These are phyloP conservation scores for Dysphania ambrosioides DNA, from an alignment of 148 eudicot species.

Conservation along the genomic window DNA sequence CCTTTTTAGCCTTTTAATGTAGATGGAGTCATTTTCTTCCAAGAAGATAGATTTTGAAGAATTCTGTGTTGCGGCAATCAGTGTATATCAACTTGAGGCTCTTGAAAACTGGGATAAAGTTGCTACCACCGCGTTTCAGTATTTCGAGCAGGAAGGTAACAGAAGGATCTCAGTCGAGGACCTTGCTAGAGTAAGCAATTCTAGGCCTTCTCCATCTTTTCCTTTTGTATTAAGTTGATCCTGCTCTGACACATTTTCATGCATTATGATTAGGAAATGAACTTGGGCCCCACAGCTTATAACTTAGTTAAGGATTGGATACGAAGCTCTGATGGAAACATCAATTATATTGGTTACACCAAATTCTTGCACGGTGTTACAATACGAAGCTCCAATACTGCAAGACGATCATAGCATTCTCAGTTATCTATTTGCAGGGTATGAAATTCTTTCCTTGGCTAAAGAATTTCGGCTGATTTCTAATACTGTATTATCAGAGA, in stretches of 20 bases:
- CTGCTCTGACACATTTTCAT: slow-evolving; percentile 11
- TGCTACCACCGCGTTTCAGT: slow-evolving; percentile 54
- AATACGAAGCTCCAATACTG: slow-evolving; percentile 48
- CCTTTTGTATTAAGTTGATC: not conserved
- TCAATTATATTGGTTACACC: slow-evolving; percentile 82
- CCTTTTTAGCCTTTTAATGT: slow-evolving; percentile 11
- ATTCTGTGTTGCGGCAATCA: slow-evolving; percentile 82
- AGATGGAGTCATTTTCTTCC: slow-evolving; percentile 76
- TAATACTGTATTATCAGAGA: slow-evolving; percentile 15
- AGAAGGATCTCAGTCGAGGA: slow-evolving; percentile 59
- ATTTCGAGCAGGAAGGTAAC: slow-evolving; percentile 83
- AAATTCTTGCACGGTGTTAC: slow-evolving; percentile 96
- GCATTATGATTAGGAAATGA: slow-evolving; percentile 58
- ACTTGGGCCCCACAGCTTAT: slow-evolving; percentile 56
- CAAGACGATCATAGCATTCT: slow-evolving; percentile 53
- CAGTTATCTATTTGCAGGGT: not conserved
- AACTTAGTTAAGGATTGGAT: slow-evolving; percentile 88
- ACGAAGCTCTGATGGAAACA: slow-evolving; percentile 66
- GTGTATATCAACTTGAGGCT: slow-evolving; percentile 90
- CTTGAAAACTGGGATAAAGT: slow-evolving; percentile 83
- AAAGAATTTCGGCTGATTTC: slow-evolving; percentile 1
- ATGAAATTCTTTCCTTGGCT: not conserved
- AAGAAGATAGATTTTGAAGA: slow-evolving; percentile 74
- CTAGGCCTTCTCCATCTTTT: not conserved
- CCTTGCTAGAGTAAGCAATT: slow-evolving; percentile 61